Conservation (phyloP, 352 stramenopile genomes). For the Blastocystis sp. region DNA sequence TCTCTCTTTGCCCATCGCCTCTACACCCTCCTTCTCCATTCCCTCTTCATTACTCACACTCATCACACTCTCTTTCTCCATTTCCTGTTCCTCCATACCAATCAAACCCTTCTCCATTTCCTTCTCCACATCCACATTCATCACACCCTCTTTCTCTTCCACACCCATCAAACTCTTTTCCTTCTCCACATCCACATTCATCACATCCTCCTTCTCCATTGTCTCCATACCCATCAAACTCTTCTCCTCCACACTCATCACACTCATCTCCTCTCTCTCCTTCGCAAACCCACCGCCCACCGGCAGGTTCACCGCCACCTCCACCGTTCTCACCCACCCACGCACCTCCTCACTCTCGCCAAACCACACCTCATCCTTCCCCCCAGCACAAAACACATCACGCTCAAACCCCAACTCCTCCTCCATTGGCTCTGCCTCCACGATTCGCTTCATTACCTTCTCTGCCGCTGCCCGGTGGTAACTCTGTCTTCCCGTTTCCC, state of each 20-base stretch:
- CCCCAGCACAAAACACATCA: not conserved
- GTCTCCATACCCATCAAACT: not conserved
- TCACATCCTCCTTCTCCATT: not conserved
- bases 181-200: not conserved
- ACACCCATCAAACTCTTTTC: not conserved
- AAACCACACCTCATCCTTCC: not conserved
- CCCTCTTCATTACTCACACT: not conserved
- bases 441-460: not conserved
- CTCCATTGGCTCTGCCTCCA: not conserved
- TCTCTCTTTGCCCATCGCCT: not conserved
- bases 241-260: not conserved
- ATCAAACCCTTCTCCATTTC: not conserved
- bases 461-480: not conserved
- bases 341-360: not conserved
- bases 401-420: not conserved
- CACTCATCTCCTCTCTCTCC: not conserved
- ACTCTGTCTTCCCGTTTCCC: not conserved
- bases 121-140: not conserved
- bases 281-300: too few species aligned
- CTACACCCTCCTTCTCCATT: not conserved
- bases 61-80: not conserved
- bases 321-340: not conserved
- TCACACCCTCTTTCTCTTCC: not conserved
- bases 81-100: not conserved
- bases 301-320: not conserved